Percentiles rank a stretch among this genome's conserved stretches.
Conservation (phyloP, 257 asterid genomes). For the Solanum chiquidenum region DNA sequence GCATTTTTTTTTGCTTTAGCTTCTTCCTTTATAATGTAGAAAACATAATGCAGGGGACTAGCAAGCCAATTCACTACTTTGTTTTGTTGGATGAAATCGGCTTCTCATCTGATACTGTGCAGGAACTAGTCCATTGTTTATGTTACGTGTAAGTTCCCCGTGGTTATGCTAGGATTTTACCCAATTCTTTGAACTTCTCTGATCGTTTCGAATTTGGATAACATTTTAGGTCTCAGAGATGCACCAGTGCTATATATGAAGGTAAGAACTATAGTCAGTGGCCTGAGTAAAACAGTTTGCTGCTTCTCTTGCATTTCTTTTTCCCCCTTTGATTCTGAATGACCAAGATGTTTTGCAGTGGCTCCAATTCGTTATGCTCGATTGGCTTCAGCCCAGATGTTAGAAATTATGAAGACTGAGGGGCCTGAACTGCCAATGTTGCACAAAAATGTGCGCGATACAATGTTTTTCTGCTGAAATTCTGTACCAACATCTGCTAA, state of each 20-base stretch:
- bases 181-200: not conserved
- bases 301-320: not conserved
- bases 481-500: not conserved
- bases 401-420: conserved; percentile 11
- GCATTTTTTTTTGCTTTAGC: not conserved
- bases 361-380: conserved; percentile 42
- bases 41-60: conserved; percentile 29
- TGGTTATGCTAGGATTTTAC: not conserved
- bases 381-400: conserved; percentile 31
- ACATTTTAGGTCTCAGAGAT: conserved; percentile 32
- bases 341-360: conserved; percentile 13
- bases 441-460: conserved; percentile 25
- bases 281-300: not conserved
- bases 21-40: not conserved
- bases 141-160: conserved; percentile 21
- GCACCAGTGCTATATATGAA: conserved; percentile 38
- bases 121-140: conserved; percentile 29
- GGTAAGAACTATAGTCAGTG: conserved; percentile 11
- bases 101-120: conserved; percentile 34
- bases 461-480: conserved; percentile 36
- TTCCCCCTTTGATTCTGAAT: not conserved
- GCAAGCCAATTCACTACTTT: conserved; percentile 40
- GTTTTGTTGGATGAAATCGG: conserved; percentile 39
- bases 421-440: conserved; percentile 27
- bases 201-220: not conserved